Base-by-base conservation (phyloP, 495 filamentous ascomycete genomes). In the Aspergillus heteromorphus region DNA sequence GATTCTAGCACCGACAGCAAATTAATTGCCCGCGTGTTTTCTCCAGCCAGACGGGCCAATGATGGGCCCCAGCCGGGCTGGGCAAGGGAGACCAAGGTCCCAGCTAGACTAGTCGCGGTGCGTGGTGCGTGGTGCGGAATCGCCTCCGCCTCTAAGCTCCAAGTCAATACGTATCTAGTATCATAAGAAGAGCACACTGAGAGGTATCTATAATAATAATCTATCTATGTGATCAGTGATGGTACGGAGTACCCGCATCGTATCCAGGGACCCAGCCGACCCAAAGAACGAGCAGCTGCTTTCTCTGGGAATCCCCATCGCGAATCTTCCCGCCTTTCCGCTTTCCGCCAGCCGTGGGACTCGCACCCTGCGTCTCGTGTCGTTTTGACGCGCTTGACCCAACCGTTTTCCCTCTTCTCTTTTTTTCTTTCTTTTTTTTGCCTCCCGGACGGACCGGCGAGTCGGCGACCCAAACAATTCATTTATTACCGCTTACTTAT, bases 361-460 rank as follows among this genome's bases (percentile, higher is more conserved):
- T 54, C 25, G 18, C 18, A 54, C 58, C 61, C 55, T 64, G 61
- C 57, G 45, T 60, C 57, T 64, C 52, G 55, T 60, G 57, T 64
- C 50, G 34, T 55, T 55, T 51, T 61, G 58, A 57, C 53, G 60
- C 60, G 55, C 55, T 64, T 64, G 61, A 54, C 60, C 59, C 55
- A 58, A 55, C 60, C 53, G 55, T 62, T 58, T 62, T 57, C n/a
- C n/a, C n/a, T n/a, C n/a, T n/a, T n/a, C n/a, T n/a, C n/a, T n/a
- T n/a, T n/a, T n/a, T n/a, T n/a, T n/a, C n/a, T n/a, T n/a, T n/a
- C n/a, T 42, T 19, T 41, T 42, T 54, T 57, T 61, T 59, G 51
- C 62, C 59, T 62, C 59, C 55, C 63, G 63, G 50, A 56, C 63
- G 63, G 63, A 65, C 59, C 63, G 63, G 54, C 56, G 55, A 64